Evolutionary conservation across 208 protist genomes (phyloP), one percentile per base, ranked within the genome.

Genomic region (Trypanosoma cruzi): DNA sequence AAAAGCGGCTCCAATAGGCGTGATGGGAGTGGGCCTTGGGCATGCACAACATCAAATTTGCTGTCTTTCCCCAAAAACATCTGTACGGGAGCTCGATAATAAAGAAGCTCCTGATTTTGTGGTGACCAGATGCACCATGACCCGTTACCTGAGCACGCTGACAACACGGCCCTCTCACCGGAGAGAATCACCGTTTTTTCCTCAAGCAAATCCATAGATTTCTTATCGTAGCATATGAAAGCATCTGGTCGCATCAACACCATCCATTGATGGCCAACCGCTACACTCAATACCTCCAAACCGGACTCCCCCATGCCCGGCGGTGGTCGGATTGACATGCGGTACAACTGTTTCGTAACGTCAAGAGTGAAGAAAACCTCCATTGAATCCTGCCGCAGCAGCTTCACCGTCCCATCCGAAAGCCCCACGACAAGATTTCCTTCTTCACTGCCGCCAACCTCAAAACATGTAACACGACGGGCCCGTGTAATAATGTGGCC

Each of bases 11-110:
- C 53, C 16, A 91, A 57, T 77, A 88, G 87, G 18, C 49, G 10
- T 0, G 65, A 34, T 1, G 78, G 86, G 24, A 95, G 69, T 46
- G 86, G 75, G 31, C 31, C 11, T 32, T 56, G 68, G n/a, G 89
- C 89, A 67, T 95, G 89, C 2, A 95, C 71, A n/a, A 89, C 37
- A 54, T 84, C 79, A 53, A 83, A 78, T n/a, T 64, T 77, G 34
- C 56, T 58, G 10, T 53, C 50, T 28, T 22, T 36, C 14, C 20
- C 34, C 28, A 24, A 10, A 18, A 58, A 48, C 44, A 60, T 24
- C 26, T 40, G n/a, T 24, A 44, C 34, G 2, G 22, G 34, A 60
- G 24, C n/a, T n/a, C 29, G 24, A 57, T 44, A 68, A 58, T 64
- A 64, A n/a, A 54, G 48, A 34, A 82, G 26, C 24, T 67, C 53